Base-by-base conservation (phyloP, 163 green algal species). In the Scenedesmus sp. region DNA sequence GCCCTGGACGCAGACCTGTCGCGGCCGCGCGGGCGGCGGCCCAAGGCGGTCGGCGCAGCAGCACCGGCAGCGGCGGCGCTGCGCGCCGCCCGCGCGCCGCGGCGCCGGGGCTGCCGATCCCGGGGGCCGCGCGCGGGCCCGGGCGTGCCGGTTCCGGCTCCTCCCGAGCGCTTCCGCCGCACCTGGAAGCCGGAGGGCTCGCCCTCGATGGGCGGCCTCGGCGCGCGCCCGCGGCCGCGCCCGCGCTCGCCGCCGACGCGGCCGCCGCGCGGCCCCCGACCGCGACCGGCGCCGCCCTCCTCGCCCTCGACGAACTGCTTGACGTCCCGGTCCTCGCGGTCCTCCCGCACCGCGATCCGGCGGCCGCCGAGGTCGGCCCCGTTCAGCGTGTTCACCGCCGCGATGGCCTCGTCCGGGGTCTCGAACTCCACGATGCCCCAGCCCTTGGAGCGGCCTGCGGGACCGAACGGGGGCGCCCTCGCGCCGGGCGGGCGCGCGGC, bases 351-450 rank as follows among this genome's bases (percentile, higher is more conserved):
- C 53, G 97, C 78, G 70, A 98, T 92, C 39, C 89, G 93, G 71
- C 94, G 91, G n/a, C 94, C 94, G 51, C 82, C 90, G 26, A 98
- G 85, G 60, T 97, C 94, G 7, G 78, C 80, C 54, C 93, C 93
- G 81, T 98, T 97, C 60, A 97, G 87, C 4, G 83, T 91, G 78
- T 94, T 90, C 48, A 97, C 95, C 64, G 94, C 94, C 44, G 80
- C 58, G 24, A 77, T 80, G 58, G 93, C 93, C 90, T 97, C 93
- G 77, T 97, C 94, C 3, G 91, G 89, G 11, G 84, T 93, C 86
- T 97, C 92, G 57, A 95, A 98, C 88, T 98, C 94, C 34, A 98
- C 94, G 53, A 98, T 98, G 54, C 94, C 94, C 93, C 94, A 98
- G 67, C 94, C 94, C 85, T 97, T 97, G 51, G 92, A 97, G 22